Base-by-base conservation (phyloP, 805 yeast genomes). In the Henningerozyma blattae region DNA sequence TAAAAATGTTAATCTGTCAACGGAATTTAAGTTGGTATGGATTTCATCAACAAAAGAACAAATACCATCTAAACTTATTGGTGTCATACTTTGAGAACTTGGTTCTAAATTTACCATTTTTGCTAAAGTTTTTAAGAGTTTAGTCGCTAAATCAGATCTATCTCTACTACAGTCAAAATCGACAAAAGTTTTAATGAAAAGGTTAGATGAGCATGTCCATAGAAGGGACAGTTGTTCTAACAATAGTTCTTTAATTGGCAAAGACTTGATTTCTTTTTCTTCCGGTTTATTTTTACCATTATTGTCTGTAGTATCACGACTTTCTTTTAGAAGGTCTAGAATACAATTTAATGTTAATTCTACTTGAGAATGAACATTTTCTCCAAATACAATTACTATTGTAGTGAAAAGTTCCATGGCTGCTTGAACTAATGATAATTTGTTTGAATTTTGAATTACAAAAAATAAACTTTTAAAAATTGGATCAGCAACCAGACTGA, bases 101-200 rank as follows among this genome's bases (percentile, higher is more conserved):
- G 69, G 65, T 46, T 84, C 94, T 0, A 96, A 93, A 31, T 82
- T 68, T 0, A 95, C 77, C 22, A 85, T 62, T 32, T 79, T 70
- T 39, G 94, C 75, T 34, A 89, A 64, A 32, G 79, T 72, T 32
- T 79, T 78, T 28, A 89, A 56, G 17, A 81, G 59, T 28, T 72
- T 68, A 16, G 68, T 70, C n/a, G 87, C 67, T 37, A 91, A 59
- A 51, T 89, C 95, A 2, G 78, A 68, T 43, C 87, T 72, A 39
- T 84, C 93, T 43, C 83, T 77, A 50, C 85, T 87, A 55, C 96
- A 87, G 53, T 89, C 98, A 54, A 77, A 89, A 37, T 76, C 76
- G 35, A 81, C 75, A 52, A 81, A 87, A 24, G 86, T 54, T 31
- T 72, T 70, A 9, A 83, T 70, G 54, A 85, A 83, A 37, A 82